Percentiles rank a stretch among this genome's conserved stretches.
These are phyloP conservation scores for Scedosporium aurantiacum DNA, from an alignment of 2,329 filamentous ascomycete genomes.

Conservation along the genomic window DNA sequence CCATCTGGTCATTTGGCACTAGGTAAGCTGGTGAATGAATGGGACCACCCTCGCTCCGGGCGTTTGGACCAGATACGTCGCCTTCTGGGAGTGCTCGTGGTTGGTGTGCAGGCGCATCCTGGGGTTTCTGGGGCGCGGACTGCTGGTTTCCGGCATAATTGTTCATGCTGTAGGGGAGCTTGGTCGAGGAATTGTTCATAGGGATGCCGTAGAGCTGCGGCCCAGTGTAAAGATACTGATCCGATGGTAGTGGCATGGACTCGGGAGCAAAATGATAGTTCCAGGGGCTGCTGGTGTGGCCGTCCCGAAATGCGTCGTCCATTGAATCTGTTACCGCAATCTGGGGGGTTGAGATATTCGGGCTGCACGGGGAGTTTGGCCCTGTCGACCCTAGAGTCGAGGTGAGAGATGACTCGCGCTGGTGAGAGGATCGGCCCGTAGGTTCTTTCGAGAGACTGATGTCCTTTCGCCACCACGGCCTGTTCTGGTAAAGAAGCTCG, in stretches of 20 bases:
- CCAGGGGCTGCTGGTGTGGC: slow-evolving; percentile 18
- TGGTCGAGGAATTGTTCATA: slow-evolving; percentile 29
- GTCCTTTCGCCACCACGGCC: slow-evolving; percentile 2
- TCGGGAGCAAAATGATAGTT: slow-evolving; percentile 3
- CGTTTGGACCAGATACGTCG: background rate
- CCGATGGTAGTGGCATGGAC: background rate
- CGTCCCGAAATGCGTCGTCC: slow-evolving; percentile 34
- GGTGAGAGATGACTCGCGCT: slow-evolving; percentile 50
- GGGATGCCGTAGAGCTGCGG: slow-evolving; percentile 16
- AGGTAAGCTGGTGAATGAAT: background rate
- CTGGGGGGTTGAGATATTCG: slow-evolving; percentile 45
- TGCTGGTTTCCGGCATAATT: background rate
- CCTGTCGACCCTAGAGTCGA: slow-evolving; percentile 45
- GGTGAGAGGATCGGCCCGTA: slow-evolving; percentile 23
- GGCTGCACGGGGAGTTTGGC: slow-evolving; percentile 47
- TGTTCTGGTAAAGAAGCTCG: background rate
- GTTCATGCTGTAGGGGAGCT: slow-evolving; percentile 32
- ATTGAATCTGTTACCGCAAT: slow-evolving; percentile 41
- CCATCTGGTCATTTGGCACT: background rate
- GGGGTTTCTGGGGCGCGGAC: background rate
- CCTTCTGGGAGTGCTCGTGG: background rate
- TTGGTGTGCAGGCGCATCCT: background rate
- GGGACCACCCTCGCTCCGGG: background rate
- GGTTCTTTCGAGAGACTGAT: background rate
- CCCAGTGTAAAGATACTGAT: slow-evolving; percentile 2